phyloP scores from a whole-genome alignment of 2,329 filamentous ascomycete species.

The Penicillium glabrum region DNA sequence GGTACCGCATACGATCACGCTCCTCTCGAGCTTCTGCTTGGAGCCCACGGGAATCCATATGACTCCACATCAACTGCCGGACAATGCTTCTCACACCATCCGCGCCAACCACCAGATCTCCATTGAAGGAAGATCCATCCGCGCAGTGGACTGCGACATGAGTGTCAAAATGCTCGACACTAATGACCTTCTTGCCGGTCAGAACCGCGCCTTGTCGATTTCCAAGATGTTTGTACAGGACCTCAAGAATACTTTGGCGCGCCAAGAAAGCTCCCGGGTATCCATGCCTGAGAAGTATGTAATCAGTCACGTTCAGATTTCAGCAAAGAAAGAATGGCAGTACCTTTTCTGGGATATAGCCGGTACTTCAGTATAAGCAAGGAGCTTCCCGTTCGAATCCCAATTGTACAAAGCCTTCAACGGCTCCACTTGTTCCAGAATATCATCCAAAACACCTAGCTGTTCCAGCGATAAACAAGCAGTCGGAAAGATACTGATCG shows the following conservation, averaged over 20 bases:
- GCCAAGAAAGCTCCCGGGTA: slow-evolving; percentile 11
- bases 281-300: slow-evolving; percentile 1
- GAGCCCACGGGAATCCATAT: not conserved
- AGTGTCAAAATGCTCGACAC: not conserved
- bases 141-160: not conserved
- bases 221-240: slow-evolving; percentile 3
- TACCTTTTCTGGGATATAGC: not conserved
- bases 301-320: not conserved
- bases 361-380: not conserved
- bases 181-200: not conserved
- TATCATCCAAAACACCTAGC: not conserved
- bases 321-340: not conserved
- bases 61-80: not conserved
- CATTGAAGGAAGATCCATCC: not conserved
- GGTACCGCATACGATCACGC: not conserved
- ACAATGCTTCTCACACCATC: not conserved
- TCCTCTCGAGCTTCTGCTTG: not conserved
- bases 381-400: not conserved
- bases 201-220: not conserved
- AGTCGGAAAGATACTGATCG: not conserved
- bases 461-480: not conserved
- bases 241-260: slow-evolving; percentile 8
- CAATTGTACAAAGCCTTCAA: not conserved
- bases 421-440: not conserved
- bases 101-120: not conserved